Evolutionary conservation across 306 rosid species (phyloP).

Genomic region (Phaseolus lunatus): DNA sequence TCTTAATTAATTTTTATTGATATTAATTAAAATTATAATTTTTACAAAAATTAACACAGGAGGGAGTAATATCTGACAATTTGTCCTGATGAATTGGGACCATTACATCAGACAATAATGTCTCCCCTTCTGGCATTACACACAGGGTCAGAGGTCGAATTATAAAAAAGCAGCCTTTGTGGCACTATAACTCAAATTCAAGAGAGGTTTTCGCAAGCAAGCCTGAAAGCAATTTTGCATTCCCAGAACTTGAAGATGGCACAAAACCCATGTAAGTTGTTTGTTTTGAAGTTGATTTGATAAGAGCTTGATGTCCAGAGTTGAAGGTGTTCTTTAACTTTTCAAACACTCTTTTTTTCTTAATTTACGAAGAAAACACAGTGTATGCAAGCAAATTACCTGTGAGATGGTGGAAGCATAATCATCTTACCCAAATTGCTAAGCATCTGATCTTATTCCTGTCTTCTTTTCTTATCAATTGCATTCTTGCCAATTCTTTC

Average conservation of each 20-base stretch:
- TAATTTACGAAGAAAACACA: neutral
- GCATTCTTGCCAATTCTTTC: neutral
- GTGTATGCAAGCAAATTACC: neutral
- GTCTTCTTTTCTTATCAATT: neutral
- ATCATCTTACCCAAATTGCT: neutral
- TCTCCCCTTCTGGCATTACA: neutral
- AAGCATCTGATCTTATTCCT: slow-evolving; percentile 16
- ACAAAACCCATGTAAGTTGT: slow-evolving; percentile 1
- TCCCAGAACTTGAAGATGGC: slow-evolving; percentile 16
- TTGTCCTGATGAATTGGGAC: neutral
- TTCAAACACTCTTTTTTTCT: neutral
- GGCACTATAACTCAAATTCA: neutral
- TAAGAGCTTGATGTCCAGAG: neutral
- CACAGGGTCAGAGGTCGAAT: neutral
- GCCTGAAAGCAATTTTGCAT: neutral
- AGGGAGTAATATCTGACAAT: too few species aligned
- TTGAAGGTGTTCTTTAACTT: neutral
- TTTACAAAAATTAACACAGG: too few species aligned
- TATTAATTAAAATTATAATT: too few species aligned
- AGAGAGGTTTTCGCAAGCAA: neutral
- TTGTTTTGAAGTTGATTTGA: neutral
- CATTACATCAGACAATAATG: neutral
- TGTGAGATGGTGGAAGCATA: neutral
- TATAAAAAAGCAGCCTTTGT: neutral
- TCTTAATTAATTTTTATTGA: too few species aligned